Percentiles rank a stretch among this genome's conserved stretches.
Conservation (phyloP, 768 basidiomycete genomes). For the Mycena rosella region DNA sequence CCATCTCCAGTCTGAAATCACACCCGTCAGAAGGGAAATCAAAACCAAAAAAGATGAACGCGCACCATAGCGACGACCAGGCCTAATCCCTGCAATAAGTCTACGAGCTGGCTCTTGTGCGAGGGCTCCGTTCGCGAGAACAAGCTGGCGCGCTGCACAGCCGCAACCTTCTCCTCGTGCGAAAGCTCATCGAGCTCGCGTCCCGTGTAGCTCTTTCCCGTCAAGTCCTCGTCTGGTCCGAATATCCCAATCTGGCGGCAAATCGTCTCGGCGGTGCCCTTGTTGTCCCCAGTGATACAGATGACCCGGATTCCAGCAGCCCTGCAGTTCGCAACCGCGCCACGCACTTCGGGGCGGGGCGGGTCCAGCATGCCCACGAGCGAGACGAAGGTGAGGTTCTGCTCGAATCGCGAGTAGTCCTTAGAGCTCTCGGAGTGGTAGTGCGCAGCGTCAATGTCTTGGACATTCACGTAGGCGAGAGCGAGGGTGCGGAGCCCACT, state of each 20-base stretch:
- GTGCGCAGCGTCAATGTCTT: constrained; percentile 82
- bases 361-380: constrained; percentile 98
- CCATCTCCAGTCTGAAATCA: constrained; percentile 89
- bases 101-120: constrained; percentile 95
- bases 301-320: constrained; percentile 96
- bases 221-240: constrained; percentile 84
- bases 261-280: constrained; percentile 97
- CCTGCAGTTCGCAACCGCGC: constrained; percentile 89
- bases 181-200: constrained; percentile 88
- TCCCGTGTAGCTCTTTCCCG: constrained; percentile 97
- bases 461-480: constrained; percentile 85
- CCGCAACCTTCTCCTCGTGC: constrained; percentile 84
- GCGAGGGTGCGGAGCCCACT: constrained; percentile 93
- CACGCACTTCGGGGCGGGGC: constrained; percentile 92
- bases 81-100: constrained; percentile 91
- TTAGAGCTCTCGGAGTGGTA: constrained; percentile 84
- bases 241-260: constrained; percentile 98
- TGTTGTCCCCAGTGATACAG: constrained; percentile 98
- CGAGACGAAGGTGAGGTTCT: constrained; percentile 92
- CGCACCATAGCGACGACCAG: constrained; percentile 95
- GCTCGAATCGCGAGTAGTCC: constrained; percentile 93
- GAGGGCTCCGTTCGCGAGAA: constrained; percentile 96
- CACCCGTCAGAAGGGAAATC: constrained; percentile 9
- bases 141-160: constrained; percentile 89
- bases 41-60: constrained; percentile 17